These are phyloP conservation scores for Colletotrichum nymphaeae DNA, from an alignment of 2,329 filamentous ascomycete genomes.

Conservation along the genomic window DNA sequence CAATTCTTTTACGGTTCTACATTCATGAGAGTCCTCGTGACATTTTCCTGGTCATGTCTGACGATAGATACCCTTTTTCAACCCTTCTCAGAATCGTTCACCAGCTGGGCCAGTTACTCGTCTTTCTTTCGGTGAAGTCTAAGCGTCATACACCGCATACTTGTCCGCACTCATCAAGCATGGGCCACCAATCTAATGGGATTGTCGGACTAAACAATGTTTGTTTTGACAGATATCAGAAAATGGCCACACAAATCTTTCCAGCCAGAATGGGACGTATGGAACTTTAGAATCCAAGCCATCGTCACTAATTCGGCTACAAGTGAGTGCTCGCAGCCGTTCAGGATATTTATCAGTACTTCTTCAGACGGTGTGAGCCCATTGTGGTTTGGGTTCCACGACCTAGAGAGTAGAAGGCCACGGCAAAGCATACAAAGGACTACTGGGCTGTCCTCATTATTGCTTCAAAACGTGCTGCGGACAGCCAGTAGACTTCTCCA, in stretches of 20 bases:
- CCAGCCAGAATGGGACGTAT: too few species aligned
- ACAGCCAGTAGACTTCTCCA: too few species aligned
- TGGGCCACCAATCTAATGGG: not conserved
- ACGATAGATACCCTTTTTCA: not conserved
- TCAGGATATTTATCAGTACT: not conserved
- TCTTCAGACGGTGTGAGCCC: not conserved
- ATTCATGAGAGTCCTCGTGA: not conserved
- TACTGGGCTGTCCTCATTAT: too few species aligned
- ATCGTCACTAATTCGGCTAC: not conserved
- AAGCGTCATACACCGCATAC: not conserved
- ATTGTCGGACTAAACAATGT: not conserved
- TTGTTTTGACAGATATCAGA: not conserved
- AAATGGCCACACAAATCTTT: not conserved
- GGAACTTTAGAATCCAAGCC: not conserved
- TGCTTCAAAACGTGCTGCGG: too few species aligned
- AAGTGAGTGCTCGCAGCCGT: not conserved
- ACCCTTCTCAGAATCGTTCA: not conserved
- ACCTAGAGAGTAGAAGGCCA: too few species aligned
- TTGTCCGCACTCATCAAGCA: not conserved
- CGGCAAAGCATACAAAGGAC: too few species aligned
- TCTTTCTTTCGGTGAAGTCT: not conserved
- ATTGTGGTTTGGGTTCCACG: not conserved
- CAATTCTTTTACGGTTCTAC: constrained; percentile 33
- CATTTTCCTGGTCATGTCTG: not conserved
- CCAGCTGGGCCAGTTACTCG: not conserved